phyloP scores from a whole-genome alignment of 2,329 filamentous ascomycete species.

The Aureobasidium sp. region DNA sequence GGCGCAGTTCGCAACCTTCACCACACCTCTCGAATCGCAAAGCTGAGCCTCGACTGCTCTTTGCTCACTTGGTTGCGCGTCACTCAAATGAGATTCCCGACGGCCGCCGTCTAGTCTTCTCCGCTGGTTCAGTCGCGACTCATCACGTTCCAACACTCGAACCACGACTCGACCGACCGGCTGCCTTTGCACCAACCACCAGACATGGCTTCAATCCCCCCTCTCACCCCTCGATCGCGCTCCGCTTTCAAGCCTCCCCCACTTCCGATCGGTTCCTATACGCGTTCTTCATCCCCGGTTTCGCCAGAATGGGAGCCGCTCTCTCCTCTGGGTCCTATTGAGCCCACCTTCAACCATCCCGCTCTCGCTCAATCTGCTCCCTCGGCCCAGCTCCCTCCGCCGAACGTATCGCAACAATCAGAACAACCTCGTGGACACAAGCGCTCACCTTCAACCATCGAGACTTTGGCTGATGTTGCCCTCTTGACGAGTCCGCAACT shows the following conservation, averaged over 20 bases:
- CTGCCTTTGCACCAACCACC: background rate
- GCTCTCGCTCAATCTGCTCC: conserved; percentile 5
- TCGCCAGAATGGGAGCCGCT: conserved; percentile 27
- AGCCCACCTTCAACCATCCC: conserved; percentile 28
- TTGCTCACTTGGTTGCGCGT: background rate
- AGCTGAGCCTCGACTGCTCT: background rate
- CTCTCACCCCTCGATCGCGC: conserved; percentile 19
- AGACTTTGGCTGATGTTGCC: conserved; percentile 36
- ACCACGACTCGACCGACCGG: background rate
- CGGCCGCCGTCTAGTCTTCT: background rate
- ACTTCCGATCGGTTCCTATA: background rate
- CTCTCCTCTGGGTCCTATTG: conserved; percentile 23
- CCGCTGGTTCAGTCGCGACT: background rate
- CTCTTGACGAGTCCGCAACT: conserved; percentile 28
- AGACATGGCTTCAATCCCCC: conserved; percentile 18
- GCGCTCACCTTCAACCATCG: conserved; percentile 31
- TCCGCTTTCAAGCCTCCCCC: conserved; percentile 22
- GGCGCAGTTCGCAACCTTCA: background rate
- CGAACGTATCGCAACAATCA: background rate
- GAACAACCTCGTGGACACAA: conserved; percentile 17
- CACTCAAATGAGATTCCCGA: background rate
- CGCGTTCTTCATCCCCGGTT: conserved; percentile 24
- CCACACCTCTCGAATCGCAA: background rate
- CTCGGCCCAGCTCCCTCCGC: background rate
- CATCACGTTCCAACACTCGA: background rate